A percentile compares a stretch with the other conserved stretches of the same genome.
Evolutionary conservation across 1,139 yeast species (phyloP).

Genomic region (Zhuliangozyma blackwelliae): DNA sequence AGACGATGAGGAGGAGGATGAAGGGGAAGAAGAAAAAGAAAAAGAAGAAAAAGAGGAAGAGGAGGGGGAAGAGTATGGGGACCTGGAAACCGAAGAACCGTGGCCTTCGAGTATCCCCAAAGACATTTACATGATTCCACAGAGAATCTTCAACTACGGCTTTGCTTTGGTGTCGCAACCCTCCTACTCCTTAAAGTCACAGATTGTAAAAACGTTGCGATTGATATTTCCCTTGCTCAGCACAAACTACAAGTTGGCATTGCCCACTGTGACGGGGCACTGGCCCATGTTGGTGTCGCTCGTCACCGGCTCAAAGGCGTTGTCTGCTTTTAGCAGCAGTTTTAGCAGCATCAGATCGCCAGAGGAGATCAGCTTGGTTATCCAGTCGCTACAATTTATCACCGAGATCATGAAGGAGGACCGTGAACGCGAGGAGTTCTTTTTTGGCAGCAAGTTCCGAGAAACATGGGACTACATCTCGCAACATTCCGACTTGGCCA

Average conservation of each 20-base stretch:
- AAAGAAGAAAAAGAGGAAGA: slow-evolving; percentile 9
- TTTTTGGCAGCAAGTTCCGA: slow-evolving; percentile 30
- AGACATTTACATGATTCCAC: slow-evolving; percentile 51
- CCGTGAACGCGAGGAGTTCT: slow-evolving; percentile 20
- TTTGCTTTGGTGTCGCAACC: slow-evolving; percentile 68
- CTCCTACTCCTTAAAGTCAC: slow-evolving; percentile 51
- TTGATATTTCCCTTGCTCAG: slow-evolving; percentile 59
- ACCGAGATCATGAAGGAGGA: slow-evolving; percentile 28
- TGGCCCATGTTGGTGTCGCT: slow-evolving; percentile 52
- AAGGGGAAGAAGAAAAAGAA: slow-evolving; percentile 6
- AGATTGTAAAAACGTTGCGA: slow-evolving; percentile 50
- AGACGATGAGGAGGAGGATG: slow-evolving; percentile 42
- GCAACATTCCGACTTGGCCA: slow-evolving; percentile 13
- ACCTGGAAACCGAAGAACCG: slow-evolving; percentile 20
- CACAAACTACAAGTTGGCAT: slow-evolving; percentile 51
- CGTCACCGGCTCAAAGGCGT: slow-evolving; percentile 14
- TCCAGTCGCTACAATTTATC: slow-evolving; percentile 21
- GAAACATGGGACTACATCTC: slow-evolving; percentile 34
- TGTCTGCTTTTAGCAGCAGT: slow-evolving; percentile 9
- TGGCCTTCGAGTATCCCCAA: slow-evolving; percentile 70
- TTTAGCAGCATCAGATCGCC: slow-evolving; percentile 3
- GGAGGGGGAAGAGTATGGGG: slow-evolving; percentile 23
- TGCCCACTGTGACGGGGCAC: slow-evolving; percentile 63
- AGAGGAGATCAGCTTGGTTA: slow-evolving; percentile 11
- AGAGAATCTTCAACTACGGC: slow-evolving; percentile 64